Evolutionary conservation across 83 land plant species (phyloP).

Genomic region (Diphasiastrum complanatum): DNA sequence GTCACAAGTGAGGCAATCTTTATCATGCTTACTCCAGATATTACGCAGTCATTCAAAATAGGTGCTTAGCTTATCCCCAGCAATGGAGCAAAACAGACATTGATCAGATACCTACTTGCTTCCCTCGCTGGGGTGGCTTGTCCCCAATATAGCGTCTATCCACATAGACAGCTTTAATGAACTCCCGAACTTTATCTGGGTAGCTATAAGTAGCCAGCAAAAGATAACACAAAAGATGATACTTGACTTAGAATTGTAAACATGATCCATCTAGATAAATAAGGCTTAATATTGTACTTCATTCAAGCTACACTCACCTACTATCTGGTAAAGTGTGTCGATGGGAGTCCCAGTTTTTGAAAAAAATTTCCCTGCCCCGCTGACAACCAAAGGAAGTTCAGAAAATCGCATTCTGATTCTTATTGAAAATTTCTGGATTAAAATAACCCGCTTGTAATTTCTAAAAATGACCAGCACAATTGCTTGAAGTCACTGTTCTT

Average conservation of each 20-base stretch:
- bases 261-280: not conserved
- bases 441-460: not conserved
- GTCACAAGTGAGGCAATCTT: no score
- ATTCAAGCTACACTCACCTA: conserved; percentile 42
- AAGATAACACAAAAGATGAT: conserved; percentile 2
- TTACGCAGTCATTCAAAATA: no score
- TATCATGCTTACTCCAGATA: no score
- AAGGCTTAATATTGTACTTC: not conserved
- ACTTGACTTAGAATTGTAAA: conserved; percentile 1
- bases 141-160: conserved; percentile 75
- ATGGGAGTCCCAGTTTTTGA: conserved; percentile 81
- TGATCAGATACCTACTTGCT: conserved; percentile 3
- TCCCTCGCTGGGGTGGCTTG: conserved; percentile 27
- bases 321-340: conserved; percentile 72
- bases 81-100: not conserved
- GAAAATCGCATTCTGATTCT: not conserved
- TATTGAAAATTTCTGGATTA: no score
- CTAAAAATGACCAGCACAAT: not conserved
- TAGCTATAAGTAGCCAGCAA: conserved; percentile 42
- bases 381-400: conserved; percentile 18
- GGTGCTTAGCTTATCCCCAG: not conserved
- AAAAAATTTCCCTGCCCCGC: conserved; percentile 63
- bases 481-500: no score
- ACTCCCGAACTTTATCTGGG: conserved; percentile 64
- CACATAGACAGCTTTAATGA: conserved; percentile 89